Percentiles rank a stretch among this genome's conserved stretches.
These are phyloP conservation scores for Kwoniella europaea DNA, from an alignment of 768 basidiomycete species.

Conservation along the genomic window DNA sequence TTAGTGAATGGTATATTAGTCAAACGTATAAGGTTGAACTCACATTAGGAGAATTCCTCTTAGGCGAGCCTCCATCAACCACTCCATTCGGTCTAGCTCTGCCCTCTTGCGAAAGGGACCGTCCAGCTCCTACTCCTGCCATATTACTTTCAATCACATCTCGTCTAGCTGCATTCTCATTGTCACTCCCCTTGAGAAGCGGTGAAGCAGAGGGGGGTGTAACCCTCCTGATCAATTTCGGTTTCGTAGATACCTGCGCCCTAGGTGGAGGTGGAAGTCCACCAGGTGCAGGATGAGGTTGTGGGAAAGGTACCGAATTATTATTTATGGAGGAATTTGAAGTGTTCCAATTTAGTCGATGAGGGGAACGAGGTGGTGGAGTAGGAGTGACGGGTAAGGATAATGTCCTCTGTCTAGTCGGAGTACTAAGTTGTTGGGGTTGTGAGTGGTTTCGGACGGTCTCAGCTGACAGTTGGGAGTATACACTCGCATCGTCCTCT, in stretches of 20 bases:
- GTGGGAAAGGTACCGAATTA: conserved; percentile 9
- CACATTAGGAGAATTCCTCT: background rate
- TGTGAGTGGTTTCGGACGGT: conserved; percentile 3
- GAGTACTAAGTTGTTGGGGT: background rate
- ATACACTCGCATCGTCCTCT: conserved; percentile 26
- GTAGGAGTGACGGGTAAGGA: conserved; percentile 10
- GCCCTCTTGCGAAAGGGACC: background rate
- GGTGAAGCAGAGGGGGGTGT: conserved; percentile 12
- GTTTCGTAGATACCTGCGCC: background rate
- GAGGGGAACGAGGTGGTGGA: conserved; percentile 18
- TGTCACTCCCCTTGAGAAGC: background rate
- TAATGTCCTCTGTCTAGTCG: background rate
- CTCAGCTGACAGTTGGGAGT: conserved; percentile 10
- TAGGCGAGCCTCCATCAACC: background rate
- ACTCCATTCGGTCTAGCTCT: background rate
- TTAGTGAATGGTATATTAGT: no score
- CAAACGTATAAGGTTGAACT: background rate
- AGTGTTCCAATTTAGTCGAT: background rate
- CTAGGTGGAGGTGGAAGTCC: conserved; percentile 24
- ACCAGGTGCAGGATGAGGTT: conserved; percentile 9
- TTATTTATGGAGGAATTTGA: conserved; percentile 1
- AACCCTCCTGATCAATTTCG: conserved; percentile 2
- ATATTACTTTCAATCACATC: conserved; percentile 6
- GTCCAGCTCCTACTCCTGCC: conserved; percentile 26
- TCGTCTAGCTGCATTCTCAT: background rate